phyloP scores from a whole-genome alignment of 2,329 filamentous ascomycete genomes.

The Ophiostoma perfectum region DNA sequence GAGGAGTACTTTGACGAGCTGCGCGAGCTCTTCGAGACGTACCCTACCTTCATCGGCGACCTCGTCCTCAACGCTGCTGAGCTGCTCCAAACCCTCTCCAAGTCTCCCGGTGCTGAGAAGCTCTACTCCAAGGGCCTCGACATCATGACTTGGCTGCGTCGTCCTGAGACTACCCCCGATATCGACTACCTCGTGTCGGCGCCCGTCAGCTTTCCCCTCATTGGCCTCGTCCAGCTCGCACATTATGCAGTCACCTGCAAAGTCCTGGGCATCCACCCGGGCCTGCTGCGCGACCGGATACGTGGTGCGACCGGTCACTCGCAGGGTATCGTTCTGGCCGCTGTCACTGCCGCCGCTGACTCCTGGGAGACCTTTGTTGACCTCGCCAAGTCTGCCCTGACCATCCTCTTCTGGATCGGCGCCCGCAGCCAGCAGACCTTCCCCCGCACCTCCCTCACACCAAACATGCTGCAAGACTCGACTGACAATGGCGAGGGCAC shows the following conservation, averaged over 20 bases:
- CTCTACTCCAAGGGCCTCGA: constrained; percentile 96
- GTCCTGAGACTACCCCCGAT: constrained; percentile 84
- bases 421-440: constrained; percentile 96
- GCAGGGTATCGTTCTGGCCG: constrained; percentile 90
- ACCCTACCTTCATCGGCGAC: constrained; percentile 83
- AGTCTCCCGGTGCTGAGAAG: constrained; percentile 83
- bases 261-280: constrained; percentile 81
- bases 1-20: constrained; percentile 99
- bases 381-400: constrained; percentile 72
- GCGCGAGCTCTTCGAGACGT: constrained; percentile 83
- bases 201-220: constrained; percentile 91
- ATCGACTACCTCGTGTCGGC: constrained; percentile 91
- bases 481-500: constrained; percentile 90
- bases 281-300: constrained; percentile 77
- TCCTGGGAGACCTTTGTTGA: constrained; percentile 90
- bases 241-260: constrained; percentile 95
- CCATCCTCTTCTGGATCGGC: constrained; percentile 97
- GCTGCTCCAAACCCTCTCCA: constrained; percentile 77
- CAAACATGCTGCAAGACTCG: constrained; percentile 85
- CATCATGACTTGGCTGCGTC: constrained; percentile 86
- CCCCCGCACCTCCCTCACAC: constrained; percentile 87
- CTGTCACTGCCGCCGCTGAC: constrained; percentile 81
- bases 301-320: constrained; percentile 92
- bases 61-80: constrained; percentile 76
- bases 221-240: constrained; percentile 90